A percentile compares a stretch with the other conserved stretches of the same genome.
phyloP scores from a whole-genome alignment of 176 grass and related monocot genomes.

The Aechmea fasciata region DNA sequence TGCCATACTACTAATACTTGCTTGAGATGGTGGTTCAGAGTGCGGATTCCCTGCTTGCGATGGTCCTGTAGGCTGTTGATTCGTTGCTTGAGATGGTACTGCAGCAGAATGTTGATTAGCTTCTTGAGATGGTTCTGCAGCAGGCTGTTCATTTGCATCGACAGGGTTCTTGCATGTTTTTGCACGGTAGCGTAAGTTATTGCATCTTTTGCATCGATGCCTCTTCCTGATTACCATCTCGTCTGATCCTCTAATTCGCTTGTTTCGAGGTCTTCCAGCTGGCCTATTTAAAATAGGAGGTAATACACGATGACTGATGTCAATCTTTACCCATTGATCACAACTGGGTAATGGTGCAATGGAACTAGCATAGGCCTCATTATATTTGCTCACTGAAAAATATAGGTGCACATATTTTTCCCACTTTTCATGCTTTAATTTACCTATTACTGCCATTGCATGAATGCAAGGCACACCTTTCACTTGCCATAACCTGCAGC shows the following conservation, averaged over 20 bases:
- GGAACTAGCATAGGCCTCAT: neutral
- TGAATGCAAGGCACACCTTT: neutral
- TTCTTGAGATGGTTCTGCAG: too few species aligned
- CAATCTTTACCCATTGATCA: neutral
- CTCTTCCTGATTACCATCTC: neutral
- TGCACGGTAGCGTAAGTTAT: too few species aligned
- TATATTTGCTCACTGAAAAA: neutral
- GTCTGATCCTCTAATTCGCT: neutral
- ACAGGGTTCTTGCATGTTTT: too few species aligned
- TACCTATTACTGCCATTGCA: neutral
- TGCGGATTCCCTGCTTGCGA: too few species aligned
- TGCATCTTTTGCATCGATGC: too few species aligned
- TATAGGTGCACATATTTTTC: conserved; percentile 2
- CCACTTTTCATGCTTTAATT: neutral
- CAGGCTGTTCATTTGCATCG: too few species aligned
- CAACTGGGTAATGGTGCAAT: neutral
- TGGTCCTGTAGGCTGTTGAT: too few species aligned
- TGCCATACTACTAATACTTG: too few species aligned
- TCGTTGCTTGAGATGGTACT: too few species aligned
- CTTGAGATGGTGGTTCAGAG: too few species aligned
- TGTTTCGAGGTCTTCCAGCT: neutral
- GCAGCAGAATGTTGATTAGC: too few species aligned
- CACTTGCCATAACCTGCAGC: conserved; percentile 4
- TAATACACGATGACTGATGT: neutral
- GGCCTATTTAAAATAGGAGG: conserved; percentile 1